Evolutionary conservation across 441 rosid genomes (phyloP), one percentile per base, ranked within the genome.

Genomic region (Euphorbia schlechtendalii): DNA sequence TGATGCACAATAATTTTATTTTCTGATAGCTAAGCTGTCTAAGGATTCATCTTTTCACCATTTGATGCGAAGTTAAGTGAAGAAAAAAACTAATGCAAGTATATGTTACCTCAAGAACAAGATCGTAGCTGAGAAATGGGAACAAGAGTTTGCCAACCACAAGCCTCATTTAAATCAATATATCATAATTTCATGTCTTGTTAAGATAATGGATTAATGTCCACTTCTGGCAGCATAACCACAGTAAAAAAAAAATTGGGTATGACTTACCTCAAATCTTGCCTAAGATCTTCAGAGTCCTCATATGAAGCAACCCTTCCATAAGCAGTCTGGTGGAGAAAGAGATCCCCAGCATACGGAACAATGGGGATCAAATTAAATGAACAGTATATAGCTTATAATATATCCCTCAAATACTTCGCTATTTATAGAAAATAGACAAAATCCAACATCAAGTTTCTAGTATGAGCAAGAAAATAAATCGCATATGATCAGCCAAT

Each of bases 221-320:
- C 27, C 32, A 28, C 9, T 2, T 2, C 43, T 38, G 25, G n/a
- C 13, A 54, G 52, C 18, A 13, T 28, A 36, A 38, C 63, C 40
- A 21, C 8, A 59, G 6, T n/a, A n/a, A 43, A 21, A 66, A 25
- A 15, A 13, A 41, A 56, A 9, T 56, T 15, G 20, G 64, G 53
- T 25, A 55, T 68, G 38, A n/a, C 68, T 71, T 90, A 90, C 99
- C 92, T 84, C 67, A 86, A 61, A 67, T 94, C 99, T 83, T 79
- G 67, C 71, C 64, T 80, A 71, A 94, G 73, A 71, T 84, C 99
- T 73, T 89, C 88, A 0, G 86, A 63, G 61, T 65, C 73, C 72
- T 83, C 67, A 8, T 94, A 90, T 11, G 93, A 78, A 67, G 92
- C 80, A 66, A 83, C 70, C 61, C 96, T 82, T 67, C 75, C 73